A percentile compares a stretch with the other conserved stretches of the same genome.
Evolutionary conservation across 2,329 filamentous ascomycete genomes (phyloP).

Genomic region (Sporothrix schenckii): DNA sequence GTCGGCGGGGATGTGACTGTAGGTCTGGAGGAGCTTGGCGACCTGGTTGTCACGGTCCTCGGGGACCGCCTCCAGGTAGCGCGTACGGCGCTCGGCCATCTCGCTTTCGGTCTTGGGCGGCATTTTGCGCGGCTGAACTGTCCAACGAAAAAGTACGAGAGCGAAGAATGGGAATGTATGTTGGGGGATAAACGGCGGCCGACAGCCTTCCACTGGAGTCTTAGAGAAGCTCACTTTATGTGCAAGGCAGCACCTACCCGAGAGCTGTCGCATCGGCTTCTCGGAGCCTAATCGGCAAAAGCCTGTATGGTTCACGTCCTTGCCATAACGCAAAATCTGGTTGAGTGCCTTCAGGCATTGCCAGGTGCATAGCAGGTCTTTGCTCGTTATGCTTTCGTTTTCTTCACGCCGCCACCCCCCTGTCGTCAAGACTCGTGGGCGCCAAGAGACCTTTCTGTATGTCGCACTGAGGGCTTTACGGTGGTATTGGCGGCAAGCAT

Average conservation of each 20-base stretch:
- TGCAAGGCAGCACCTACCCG: neutral
- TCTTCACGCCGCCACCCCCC: neutral
- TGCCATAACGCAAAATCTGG: neutral
- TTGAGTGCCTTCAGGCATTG: neutral
- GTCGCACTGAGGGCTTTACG: neutral
- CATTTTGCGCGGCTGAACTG: neutral
- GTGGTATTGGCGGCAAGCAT: slow-evolving; percentile 4
- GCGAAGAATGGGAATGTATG: too few species aligned
- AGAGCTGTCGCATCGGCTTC: slow-evolving; percentile 19
- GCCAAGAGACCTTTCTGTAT: neutral
- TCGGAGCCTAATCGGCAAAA: slow-evolving; percentile 23
- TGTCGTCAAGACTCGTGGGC: neutral
- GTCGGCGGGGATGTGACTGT: slow-evolving; percentile 37
- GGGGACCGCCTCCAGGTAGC: slow-evolving; percentile 32
- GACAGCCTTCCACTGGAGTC: neutral
- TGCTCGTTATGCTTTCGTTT: neutral
- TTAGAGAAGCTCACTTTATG: slow-evolving; percentile 4
- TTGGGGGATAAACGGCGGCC: neutral
- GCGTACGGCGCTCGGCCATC: slow-evolving; percentile 5
- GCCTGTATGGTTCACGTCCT: neutral
- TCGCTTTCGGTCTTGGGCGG: slow-evolving; percentile 10
- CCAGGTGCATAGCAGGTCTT: neutral
- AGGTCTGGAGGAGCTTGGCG: slow-evolving; percentile 37
- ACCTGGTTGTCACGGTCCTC: slow-evolving; percentile 34
- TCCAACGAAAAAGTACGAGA: too few species aligned